phyloP scores from a whole-genome alignment of 768 basidiomycete genomes.

The Suillus subluteus region DNA sequence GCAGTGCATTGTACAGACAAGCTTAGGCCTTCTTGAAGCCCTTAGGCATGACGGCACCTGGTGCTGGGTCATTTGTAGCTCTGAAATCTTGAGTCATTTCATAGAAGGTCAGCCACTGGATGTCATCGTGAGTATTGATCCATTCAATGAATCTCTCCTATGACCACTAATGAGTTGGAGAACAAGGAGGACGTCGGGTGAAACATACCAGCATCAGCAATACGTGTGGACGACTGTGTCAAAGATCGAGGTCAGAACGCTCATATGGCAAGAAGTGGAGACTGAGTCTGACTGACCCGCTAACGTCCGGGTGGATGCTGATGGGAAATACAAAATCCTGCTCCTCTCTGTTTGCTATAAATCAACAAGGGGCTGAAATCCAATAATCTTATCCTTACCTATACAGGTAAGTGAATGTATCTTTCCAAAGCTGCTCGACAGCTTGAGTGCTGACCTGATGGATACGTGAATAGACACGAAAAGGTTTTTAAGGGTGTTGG shows the following conservation, averaged over 20 bases:
- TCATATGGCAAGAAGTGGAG: background rate
- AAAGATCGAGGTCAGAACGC: constrained; percentile 10
- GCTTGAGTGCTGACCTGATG: constrained; percentile 64
- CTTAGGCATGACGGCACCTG: constrained; percentile 59
- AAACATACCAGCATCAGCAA: constrained; percentile 66
- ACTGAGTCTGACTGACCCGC: constrained; percentile 47
- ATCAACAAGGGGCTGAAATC: background rate
- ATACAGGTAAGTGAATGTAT: constrained; percentile 71
- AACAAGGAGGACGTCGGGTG: background rate
- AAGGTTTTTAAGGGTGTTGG: background rate
- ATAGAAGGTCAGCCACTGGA: constrained; percentile 73
- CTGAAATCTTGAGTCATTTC: constrained; percentile 70
- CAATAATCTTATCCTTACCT: constrained; percentile 36
- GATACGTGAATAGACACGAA: background rate
- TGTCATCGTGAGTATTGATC: constrained; percentile 69
- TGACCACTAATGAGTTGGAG: background rate
- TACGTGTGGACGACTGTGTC: constrained; percentile 62
- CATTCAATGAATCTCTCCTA: constrained; percentile 77
- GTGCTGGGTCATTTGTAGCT: constrained; percentile 47
- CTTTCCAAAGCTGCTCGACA: constrained; percentile 77
- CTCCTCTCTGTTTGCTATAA: constrained; percentile 47
- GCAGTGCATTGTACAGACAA: background rate
- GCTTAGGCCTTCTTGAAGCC: constrained; percentile 32
- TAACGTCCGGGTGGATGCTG: constrained; percentile 80
- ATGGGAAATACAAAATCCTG: constrained; percentile 71